Base-by-base conservation (phyloP, 1,139 yeast species). In the Eremothecium cymbalariae region DNA sequence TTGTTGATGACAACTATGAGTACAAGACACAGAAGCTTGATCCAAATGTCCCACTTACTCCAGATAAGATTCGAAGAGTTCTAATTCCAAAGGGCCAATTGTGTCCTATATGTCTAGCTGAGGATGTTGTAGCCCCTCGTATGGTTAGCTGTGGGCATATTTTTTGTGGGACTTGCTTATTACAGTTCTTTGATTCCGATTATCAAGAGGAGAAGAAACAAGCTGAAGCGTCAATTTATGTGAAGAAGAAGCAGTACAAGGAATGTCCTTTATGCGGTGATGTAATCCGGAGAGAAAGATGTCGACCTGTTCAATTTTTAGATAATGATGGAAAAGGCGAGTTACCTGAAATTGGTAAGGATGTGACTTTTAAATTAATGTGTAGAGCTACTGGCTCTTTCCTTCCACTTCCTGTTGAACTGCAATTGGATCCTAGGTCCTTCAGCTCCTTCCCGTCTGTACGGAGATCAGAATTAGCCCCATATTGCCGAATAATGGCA, bases 131-230 rank as follows among this genome's bases (percentile, higher is more conserved):
- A 24, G 96, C 97, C 0, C 97, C 98, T 1, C 65, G 97, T 37
- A 93, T 93, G 97, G 75, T 86, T 20, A 71, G 77, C 12, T 93
- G 99, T 62, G 98, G 99, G 3, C 99, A 93, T 54, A 70, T 86
- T 9, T 72, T 90, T 51, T 93, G 99, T 54, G 68, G 76, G 37
- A 76, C 86, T 18, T 93, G 99, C 55, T 60, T 88, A 25, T 58
- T 85, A 35, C 72, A 88, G 25, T 72, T 83, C 50, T 62, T 85
- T 33, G 43, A 51, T 15, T 36, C 46, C 36, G 83, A 74, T 26
- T 72, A 80, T 14, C 75, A 74, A 16, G 67, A 46, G 6, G 43
- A 42, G 15, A 54, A 53, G 35, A 57, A 56, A 22, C 51, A 51
- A 17, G 39, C 43, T 11, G 42, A 47, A 15, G 47, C 43, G 4